Evolutionary conservation across 345 rosid genomes (phyloP).

Genomic region (Salix viminalis): DNA sequence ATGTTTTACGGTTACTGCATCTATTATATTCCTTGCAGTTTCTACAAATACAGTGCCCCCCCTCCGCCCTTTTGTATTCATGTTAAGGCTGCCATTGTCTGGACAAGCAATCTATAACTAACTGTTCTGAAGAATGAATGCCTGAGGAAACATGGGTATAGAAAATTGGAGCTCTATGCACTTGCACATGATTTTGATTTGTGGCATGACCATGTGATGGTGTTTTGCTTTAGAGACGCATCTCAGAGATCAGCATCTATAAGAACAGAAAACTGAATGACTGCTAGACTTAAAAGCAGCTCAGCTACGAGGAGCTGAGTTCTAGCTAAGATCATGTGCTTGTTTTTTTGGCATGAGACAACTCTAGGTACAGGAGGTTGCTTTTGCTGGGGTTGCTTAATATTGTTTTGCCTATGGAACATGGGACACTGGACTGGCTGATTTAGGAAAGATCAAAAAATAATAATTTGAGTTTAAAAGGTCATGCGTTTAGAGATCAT

Average conservation of each 20-base stretch:
- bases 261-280: neutral
- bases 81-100: neutral
- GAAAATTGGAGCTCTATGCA: neutral
- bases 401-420: neutral
- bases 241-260: neutral
- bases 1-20: neutral
- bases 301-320: conserved; percentile 1
- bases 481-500: too few relatives aligned
- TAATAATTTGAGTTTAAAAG: too few relatives aligned
- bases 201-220: neutral
- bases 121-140: neutral
- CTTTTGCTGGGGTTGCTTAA: neutral
- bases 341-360: conserved; percentile 9
- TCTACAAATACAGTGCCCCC: neutral
- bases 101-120: neutral
- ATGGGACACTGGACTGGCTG: too few relatives aligned
- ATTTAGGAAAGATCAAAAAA: too few relatives aligned
- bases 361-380: conserved; percentile 5
- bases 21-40: neutral
- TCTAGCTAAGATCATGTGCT: conserved; percentile 17
- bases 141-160: neutral
- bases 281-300: neutral
- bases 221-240: neutral
- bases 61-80: too few relatives aligned
- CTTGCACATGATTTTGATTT: neutral